Percentiles rank a stretch among this genome's conserved stretches.
These are phyloP conservation scores for Agastache rugosa DNA, from an alignment of 257 asterid species.

Conservation along the genomic window DNA sequence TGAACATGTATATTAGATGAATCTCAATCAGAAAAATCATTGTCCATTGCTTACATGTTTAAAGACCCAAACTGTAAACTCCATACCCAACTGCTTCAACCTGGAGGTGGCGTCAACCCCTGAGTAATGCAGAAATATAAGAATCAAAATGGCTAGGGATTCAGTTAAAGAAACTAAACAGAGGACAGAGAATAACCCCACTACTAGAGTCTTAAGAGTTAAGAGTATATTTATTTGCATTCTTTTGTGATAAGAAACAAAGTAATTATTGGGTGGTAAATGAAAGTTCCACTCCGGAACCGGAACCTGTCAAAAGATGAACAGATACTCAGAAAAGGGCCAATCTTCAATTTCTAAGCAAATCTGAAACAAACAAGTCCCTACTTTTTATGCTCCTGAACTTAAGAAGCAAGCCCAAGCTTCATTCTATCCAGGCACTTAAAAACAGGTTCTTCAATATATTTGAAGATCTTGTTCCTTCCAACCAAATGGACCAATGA, in stretches of 20 bases:
- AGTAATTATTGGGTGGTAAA: background rate
- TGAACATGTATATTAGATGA: slow-evolving; percentile 23
- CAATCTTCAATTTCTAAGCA: background rate
- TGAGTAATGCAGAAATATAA: slow-evolving; percentile 43
- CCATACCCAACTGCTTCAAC: slow-evolving; percentile 98
- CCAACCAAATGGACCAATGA: background rate
- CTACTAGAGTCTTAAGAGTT: slow-evolving; percentile 1
- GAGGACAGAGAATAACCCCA: slow-evolving; percentile 25
- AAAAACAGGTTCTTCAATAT: background rate
- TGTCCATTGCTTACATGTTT: slow-evolving; percentile 76
- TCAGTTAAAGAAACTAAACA: slow-evolving; percentile 31
- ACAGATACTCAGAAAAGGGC: background rate
- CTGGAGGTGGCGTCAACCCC: slow-evolving; percentile 90
- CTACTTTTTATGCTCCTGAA: background rate
- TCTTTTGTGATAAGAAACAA: background rate
- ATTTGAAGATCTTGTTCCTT: background rate
- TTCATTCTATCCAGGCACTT: background rate
- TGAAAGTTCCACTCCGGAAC: background rate
- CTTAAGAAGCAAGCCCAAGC: background rate
- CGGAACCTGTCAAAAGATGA: background rate
- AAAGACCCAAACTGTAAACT: slow-evolving; percentile 98
- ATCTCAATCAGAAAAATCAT: slow-evolving; percentile 25
- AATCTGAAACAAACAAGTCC: background rate
- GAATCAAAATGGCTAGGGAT: slow-evolving; percentile 29
- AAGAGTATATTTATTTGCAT: slow-evolving; percentile 14